Evolutionary conservation across 371 early-diverging fungal genomes (phyloP).

Genomic region (Neoconidiobolus thromboides): DNA sequence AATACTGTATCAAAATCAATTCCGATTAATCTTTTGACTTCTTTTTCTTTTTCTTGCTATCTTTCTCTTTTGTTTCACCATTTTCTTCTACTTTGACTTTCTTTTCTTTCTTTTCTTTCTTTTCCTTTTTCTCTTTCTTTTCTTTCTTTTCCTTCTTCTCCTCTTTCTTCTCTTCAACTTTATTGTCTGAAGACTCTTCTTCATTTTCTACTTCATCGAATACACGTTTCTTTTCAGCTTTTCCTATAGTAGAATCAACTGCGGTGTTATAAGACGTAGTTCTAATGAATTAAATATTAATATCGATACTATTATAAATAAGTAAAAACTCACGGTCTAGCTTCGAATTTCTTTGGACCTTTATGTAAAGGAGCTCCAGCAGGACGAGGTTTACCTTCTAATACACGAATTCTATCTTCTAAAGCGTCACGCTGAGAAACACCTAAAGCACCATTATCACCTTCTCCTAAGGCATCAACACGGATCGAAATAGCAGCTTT

Average conservation of each 20-base stretch:
- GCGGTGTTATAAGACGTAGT: slow-evolving; percentile 18
- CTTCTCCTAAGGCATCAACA: slow-evolving; percentile 88
- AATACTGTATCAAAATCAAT: too few species aligned
- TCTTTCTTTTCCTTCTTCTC: slow-evolving; percentile 14
- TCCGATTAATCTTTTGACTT: not conserved
- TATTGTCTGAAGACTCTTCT: slow-evolving; percentile 13
- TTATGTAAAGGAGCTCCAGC: slow-evolving; percentile 35
- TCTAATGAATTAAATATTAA: slow-evolving; percentile 1
- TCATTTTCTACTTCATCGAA: slow-evolving; percentile 8
- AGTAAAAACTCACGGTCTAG: slow-evolving; percentile 21
- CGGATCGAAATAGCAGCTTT: slow-evolving; percentile 85
- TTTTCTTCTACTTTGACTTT: slow-evolving; percentile 5
- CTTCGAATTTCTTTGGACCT: slow-evolving; percentile 46
- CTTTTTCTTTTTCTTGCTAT: not conserved
- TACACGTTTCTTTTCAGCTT: slow-evolving; percentile 11
- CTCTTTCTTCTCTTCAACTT: slow-evolving; percentile 8
- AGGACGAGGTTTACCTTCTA: slow-evolving; percentile 39
- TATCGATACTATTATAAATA: slow-evolving; percentile 7
- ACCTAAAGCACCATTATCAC: slow-evolving; percentile 64
- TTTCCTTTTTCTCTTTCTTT: slow-evolving; percentile 4
- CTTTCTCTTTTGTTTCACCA: too few species aligned
- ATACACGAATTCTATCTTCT: slow-evolving; percentile 67
- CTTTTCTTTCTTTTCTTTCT: slow-evolving; percentile 9
- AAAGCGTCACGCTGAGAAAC: slow-evolving; percentile 64
- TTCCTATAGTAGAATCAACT: slow-evolving; percentile 16